These are phyloP conservation scores for Nepenthes alata DNA, from an alignment of 179 eudicot species.

Conservation along the genomic window DNA sequence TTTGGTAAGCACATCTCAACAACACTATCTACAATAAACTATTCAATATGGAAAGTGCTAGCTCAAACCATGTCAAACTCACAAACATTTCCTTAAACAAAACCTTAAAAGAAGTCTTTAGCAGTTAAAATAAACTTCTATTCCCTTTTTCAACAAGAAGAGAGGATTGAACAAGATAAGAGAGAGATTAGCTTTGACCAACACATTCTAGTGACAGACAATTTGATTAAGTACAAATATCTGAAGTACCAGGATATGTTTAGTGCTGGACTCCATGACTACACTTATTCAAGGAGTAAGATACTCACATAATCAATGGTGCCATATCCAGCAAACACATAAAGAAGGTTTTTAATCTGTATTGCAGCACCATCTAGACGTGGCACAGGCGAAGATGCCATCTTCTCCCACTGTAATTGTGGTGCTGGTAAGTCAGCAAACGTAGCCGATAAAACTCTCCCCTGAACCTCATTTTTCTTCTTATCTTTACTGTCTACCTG, in stretches of 20 bases:
- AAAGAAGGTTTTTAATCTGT: conserved; percentile 75
- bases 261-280: not conserved
- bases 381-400: conserved; percentile 66
- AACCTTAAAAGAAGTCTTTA: too few relatives aligned
- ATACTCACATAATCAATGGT: conserved; percentile 71
- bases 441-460: conserved; percentile 66
- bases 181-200: too few relatives aligned
- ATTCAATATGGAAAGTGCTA: too few relatives aligned
- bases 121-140: too few relatives aligned
- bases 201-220: too few relatives aligned
- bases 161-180: too few relatives aligned
- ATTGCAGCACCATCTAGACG: conserved; percentile 95
- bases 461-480: conserved; percentile 17
- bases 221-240: not conserved
- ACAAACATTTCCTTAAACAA: too few relatives aligned
- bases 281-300: not conserved
- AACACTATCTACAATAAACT: too few relatives aligned
- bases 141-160: too few relatives aligned
- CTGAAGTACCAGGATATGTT: not conserved
- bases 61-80: too few relatives aligned
- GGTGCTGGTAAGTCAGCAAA: conserved; percentile 87
- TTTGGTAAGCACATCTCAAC: too few relatives aligned
- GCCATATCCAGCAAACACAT: conserved; percentile 90
- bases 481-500: conserved; percentile 25
- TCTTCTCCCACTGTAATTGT: conserved; percentile 74